Conservation (phyloP, 2,329 filamentous ascomycete genomes). For the Plectosphaerella sp. region DNA sequence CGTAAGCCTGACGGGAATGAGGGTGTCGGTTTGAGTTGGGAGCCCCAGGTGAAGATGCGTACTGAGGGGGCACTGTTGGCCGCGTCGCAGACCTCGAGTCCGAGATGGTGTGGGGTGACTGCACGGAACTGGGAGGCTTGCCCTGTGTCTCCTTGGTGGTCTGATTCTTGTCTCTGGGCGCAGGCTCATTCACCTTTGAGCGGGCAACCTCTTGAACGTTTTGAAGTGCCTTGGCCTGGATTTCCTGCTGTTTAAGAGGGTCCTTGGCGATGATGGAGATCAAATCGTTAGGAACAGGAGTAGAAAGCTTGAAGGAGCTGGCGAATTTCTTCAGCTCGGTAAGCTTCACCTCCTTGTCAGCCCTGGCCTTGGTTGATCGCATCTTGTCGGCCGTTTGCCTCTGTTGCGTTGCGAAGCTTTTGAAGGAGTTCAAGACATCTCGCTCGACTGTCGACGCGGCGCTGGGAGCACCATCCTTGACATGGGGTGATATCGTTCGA, state of each 20-base stretch:
- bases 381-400: constrained; percentile 51
- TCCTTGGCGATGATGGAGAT: constrained; percentile 97
- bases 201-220: constrained; percentile 62
- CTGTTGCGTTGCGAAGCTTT: constrained; percentile 56
- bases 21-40: constrained; percentile 35
- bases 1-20: constrained; percentile 42
- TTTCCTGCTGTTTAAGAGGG: constrained; percentile 87
- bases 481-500: constrained; percentile 35
- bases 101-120: constrained; percentile 9
- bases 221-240: constrained; percentile 80
- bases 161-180: constrained; percentile 50
- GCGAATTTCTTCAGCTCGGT: constrained; percentile 96
- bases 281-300: constrained; percentile 84
- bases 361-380: constrained; percentile 54
- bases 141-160: constrained; percentile 42
- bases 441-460: constrained; percentile 58
- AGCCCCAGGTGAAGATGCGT: background rate
- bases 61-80: constrained; percentile 18
- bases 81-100: constrained; percentile 25
- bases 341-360: constrained; percentile 86
- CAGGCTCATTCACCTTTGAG: constrained; percentile 35
- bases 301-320: constrained; percentile 87
- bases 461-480: constrained; percentile 40
- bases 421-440: constrained; percentile 60
- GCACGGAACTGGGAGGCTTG: constrained; percentile 23